Percentiles rank a stretch among this genome's conserved stretches.
Conservation (phyloP, 306 rosid genomes). For the Abrus pulchellus region DNA sequence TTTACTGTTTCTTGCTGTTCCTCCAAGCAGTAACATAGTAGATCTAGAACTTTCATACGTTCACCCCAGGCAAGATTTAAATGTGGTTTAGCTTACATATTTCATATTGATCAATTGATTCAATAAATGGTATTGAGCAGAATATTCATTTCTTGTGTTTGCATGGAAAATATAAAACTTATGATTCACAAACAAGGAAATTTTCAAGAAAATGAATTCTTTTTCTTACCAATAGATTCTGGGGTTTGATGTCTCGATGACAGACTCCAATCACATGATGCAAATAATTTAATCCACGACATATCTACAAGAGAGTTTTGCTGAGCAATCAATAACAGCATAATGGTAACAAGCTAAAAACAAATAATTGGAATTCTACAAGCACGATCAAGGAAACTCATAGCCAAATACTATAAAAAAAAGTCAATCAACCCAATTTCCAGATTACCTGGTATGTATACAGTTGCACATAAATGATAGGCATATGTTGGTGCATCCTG, state of each 20-base stretch:
- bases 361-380: not conserved
- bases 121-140: conserved; percentile 4
- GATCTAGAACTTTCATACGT: not conserved
- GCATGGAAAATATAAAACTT: not conserved
- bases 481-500: conserved; percentile 77
- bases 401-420: not conserved
- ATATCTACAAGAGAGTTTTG: conserved; percentile 67
- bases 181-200: conserved; percentile 21
- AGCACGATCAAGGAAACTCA: not conserved
- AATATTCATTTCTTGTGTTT: conserved; percentile 21
- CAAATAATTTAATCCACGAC: conserved; percentile 87
- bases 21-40: conserved; percentile 3
- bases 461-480: conserved; percentile 77
- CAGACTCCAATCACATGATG: conserved; percentile 90
- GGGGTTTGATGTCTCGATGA: conserved; percentile 98
- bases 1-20: not conserved
- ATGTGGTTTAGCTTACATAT: conserved; percentile 1
- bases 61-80: not conserved
- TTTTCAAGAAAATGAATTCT: conserved; percentile 26
- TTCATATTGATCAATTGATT: not conserved
- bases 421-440: not conserved
- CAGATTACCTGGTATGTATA: conserved; percentile 83
- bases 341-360: conserved; percentile 11
- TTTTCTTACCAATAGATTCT: conserved; percentile 86
- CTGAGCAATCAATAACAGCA: conserved; percentile 32